Conservation (phyloP, 2,329 filamentous ascomycete genomes). For the Monosporascus sp. region DNA sequence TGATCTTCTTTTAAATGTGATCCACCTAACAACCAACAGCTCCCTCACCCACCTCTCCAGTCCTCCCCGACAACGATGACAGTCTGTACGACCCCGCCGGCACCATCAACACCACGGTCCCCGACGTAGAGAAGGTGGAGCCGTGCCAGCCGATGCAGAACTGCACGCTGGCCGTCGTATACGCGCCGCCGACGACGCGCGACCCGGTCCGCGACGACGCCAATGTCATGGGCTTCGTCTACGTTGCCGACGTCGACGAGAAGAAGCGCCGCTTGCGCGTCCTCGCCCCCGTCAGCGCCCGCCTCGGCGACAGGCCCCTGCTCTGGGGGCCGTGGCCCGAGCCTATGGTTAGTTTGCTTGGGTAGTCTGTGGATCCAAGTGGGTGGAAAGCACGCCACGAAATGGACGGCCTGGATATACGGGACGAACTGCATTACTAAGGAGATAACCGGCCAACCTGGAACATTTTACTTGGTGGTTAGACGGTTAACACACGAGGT, state of each 20-base stretch:
- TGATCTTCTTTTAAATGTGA: no score
- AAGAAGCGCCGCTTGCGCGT: slow-evolving; percentile 75
- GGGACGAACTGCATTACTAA: no score
- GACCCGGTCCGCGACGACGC: slow-evolving; percentile 74
- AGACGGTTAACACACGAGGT: no score
- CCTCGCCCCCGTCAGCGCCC: slow-evolving; percentile 76
- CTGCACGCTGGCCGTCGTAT: slow-evolving; percentile 78
- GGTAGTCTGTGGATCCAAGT: slow-evolving; percentile 19
- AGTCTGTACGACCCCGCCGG: slow-evolving; percentile 22
- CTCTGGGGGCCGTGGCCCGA: slow-evolving; percentile 86
- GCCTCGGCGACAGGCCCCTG: slow-evolving; percentile 73
- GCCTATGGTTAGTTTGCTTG: slow-evolving; percentile 71
- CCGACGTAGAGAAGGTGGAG: slow-evolving; percentile 57
- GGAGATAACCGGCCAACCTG: no score
- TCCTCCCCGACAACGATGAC: slow-evolving; percentile 13
- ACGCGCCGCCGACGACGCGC: slow-evolving; percentile 62
- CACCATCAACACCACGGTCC: slow-evolving; percentile 19
- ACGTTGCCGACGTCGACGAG: slow-evolving; percentile 86
- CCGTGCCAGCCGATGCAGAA: slow-evolving; percentile 69
- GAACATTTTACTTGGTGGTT: no score
- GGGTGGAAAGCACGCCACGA: no score
- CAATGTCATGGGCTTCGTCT: slow-evolving; percentile 86
- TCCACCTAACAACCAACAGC: not conserved
- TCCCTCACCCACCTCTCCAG: slow-evolving; percentile 6
- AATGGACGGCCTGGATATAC: no score